Evolutionary conservation across 495 filamentous ascomycete species (phyloP).

Genomic region (Aspergillus haitiensis): DNA sequence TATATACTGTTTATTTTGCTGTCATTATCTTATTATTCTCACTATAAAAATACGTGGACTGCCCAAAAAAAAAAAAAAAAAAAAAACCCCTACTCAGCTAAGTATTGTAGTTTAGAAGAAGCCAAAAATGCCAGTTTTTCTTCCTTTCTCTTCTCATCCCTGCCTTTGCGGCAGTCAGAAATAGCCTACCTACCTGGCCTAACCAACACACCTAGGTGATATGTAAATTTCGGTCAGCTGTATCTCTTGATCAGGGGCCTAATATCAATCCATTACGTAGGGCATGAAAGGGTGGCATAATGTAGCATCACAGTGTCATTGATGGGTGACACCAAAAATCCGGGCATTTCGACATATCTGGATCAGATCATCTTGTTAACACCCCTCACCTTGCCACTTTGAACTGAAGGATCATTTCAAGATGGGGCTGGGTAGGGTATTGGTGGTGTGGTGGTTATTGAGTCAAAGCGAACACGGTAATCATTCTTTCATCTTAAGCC

Average conservation of each 20-base stretch:
- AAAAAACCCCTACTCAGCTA: no score
- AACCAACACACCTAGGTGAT: background rate
- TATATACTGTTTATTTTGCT: no score
- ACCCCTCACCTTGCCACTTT: background rate
- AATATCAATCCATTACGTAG: constrained; percentile 3
- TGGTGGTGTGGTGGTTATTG: no score
- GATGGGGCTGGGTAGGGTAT: no score
- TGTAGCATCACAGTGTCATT: constrained; percentile 22
- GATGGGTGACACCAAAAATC: constrained; percentile 18
- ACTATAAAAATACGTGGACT: no score
- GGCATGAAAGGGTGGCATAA: constrained; percentile 6
- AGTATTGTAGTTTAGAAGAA: no score
- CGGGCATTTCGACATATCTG: constrained; percentile 5
- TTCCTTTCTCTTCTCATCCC: background rate
- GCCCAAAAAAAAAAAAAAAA: no score
- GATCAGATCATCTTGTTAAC: constrained; percentile 8
- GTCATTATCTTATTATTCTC: no score
- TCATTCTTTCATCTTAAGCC: background rate
- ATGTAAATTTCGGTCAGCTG: constrained; percentile 6
- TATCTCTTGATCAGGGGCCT: constrained; percentile 1
- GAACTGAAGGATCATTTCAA: no score
- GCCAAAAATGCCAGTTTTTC: no score
- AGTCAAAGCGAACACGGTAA: no score
- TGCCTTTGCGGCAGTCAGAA: constrained; percentile 1
- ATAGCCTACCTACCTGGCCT: background rate